These are phyloP conservation scores for Ramaria rubella DNA, from an alignment of 768 basidiomycete species.

Conservation along the genomic window DNA sequence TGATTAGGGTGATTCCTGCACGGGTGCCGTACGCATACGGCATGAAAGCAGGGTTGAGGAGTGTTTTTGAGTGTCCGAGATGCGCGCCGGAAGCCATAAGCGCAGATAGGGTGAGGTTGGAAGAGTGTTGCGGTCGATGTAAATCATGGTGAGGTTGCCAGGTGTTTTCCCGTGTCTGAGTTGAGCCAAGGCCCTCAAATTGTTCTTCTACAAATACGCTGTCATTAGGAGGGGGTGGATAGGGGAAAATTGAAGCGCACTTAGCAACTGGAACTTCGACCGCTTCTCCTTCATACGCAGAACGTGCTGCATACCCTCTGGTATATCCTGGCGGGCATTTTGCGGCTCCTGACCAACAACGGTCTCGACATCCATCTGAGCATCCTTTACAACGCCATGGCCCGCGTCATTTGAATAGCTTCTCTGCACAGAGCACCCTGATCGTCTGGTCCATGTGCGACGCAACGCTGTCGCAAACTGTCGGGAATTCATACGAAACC, in stretches of 20 bases:
- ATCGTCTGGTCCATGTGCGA: not conserved
- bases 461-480: not conserved
- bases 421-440: not conserved
- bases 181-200: conserved; percentile 71
- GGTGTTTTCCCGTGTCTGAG: conserved; percentile 55
- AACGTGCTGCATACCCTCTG: conserved; percentile 7
- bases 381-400: not conserved
- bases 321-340: not conserved
- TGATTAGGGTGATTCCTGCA: conserved; percentile 85
- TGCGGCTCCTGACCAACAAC: not conserved
- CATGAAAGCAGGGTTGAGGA: conserved; percentile 84
- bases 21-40: conserved; percentile 92
- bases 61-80: conserved; percentile 77
- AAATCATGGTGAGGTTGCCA: conserved; percentile 70
- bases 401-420: not conserved
- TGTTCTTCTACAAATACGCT: conserved; percentile 42
- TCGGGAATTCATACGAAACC: not conserved
- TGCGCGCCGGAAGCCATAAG: conserved; percentile 91
- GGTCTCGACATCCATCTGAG: not conserved
- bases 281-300: conserved; percentile 36
- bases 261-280: conserved; percentile 46
- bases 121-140: conserved; percentile 50
- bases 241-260: conserved; percentile 33
- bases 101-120: conserved; percentile 75
- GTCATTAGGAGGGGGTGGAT: conserved; percentile 12